Evolutionary conservation across 176 grass and related monocot genomes (phyloP), one percentile per base, ranked within the genome.

Genomic region (Eragrostis curvula): DNA sequence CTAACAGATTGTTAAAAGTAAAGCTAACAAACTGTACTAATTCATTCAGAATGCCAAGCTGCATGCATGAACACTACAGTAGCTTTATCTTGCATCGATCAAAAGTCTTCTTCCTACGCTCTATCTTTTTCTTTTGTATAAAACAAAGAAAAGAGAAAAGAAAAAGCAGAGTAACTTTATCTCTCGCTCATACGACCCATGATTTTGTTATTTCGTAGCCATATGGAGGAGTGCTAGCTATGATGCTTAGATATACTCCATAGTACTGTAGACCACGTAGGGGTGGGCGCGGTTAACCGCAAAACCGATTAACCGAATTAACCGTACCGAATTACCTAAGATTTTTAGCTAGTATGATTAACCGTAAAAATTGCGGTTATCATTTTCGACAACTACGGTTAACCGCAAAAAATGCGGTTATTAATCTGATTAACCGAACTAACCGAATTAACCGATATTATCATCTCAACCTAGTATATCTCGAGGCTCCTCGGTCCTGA

Each of bases 61-160:
- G 43, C 60, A 79, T 78, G 43, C 25, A 30, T 69, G 51, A 42
- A 57, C 51, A 74, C 20, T 12, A 15, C 25, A 63, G 3, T 14
- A 25, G 24, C 18, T 3, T 9, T 2, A 59, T 20, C 20, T 47
- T 47, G 23, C 66, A 30, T 50, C 39, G 57, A 71, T 64, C 44
- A 83, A 83, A 83, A 83, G 32, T 49, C 70, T 71, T 81, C 25
- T 63, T 82, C 68, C 68, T 82, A 71, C 32, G 63, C 42, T 73
- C 20, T 66, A 64, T 6, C 58, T 56, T 56, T 56, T 56, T 6
- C 20, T 56, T 56, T 56, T 45, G 2, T 45, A 14, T 12, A 48
- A 48, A 48, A 5, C 9, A 61, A 28, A 45, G 17, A 36, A 41
- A 58, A 14, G 53, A 47, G 52, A 10, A 61, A 23, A 6, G 1